Evolutionary conservation across 345 rosid genomes (phyloP).

Genomic region (Eucalyptus urophylla): DNA sequence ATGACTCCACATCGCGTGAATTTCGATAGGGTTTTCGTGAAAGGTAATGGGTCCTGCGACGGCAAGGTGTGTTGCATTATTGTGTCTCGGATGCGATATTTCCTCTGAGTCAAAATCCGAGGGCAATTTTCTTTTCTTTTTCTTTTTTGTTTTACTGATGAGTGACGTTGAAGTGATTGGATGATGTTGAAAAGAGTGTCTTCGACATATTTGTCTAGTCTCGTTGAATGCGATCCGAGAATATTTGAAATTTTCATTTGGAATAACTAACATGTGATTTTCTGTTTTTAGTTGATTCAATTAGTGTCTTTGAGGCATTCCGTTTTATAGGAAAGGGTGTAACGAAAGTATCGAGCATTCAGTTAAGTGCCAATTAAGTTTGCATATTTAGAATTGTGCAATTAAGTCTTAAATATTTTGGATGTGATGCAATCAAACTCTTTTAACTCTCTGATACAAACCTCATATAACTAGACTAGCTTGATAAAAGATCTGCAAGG

Average conservation of each 20-base stretch:
- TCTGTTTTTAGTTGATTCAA: neutral
- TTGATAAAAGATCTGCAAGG: neutral
- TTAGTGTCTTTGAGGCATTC: neutral
- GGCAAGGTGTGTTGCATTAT: neutral
- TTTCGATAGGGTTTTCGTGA: neutral
- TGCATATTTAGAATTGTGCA: too few relatives aligned
- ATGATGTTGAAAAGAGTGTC: neutral
- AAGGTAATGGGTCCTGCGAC: neutral
- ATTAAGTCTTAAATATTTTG: too few relatives aligned
- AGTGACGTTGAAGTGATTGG: neutral
- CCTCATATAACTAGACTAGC: too few relatives aligned
- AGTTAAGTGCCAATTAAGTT: neutral
- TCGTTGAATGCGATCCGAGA: neutral
- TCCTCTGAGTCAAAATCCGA: neutral
- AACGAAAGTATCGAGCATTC: neutral
- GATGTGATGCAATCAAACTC: too few relatives aligned
- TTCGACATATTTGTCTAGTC: neutral
- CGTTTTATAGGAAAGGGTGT: neutral
- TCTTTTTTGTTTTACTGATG: neutral
- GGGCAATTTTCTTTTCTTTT: neutral
- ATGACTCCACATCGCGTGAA: neutral
- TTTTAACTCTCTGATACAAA: too few relatives aligned
- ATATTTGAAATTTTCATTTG: neutral
- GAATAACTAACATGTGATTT: neutral
- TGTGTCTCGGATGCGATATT: neutral